Conservation (phyloP, 352 stramenopile genomes). For the Poterioochromonas sp. region DNA sequence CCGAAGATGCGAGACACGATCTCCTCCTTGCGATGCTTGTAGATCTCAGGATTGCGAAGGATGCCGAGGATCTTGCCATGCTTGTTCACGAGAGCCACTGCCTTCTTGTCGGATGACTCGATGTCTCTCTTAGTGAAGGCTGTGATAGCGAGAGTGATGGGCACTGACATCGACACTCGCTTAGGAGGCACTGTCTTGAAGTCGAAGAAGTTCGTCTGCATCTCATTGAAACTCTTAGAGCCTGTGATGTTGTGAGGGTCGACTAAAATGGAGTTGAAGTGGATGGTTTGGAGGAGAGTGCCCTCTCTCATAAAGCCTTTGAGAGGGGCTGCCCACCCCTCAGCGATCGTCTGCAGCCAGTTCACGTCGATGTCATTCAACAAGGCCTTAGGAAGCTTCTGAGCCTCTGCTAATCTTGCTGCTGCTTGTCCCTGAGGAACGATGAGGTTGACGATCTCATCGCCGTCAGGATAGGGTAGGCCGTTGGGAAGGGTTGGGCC, state of each 20-base stretch:
- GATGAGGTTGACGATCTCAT: conserved; percentile 73
- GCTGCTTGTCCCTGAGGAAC: conserved; percentile 46
- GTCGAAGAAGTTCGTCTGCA: conserved; percentile 77
- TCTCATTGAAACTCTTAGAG: conserved; percentile 62
- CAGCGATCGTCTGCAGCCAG: conserved; percentile 91
- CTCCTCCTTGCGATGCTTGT: conserved; percentile 92
- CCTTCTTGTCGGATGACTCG: conserved; percentile 48
- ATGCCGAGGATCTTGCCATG: conserved; percentile 84
- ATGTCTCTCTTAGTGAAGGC: conserved; percentile 78
- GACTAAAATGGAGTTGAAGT: conserved; percentile 91
- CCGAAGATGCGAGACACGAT: conserved; percentile 93
- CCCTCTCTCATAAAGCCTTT: conserved; percentile 94
- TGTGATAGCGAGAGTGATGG: conserved; percentile 89
- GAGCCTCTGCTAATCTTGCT: conserved; percentile 43
- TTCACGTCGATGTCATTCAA: conserved; percentile 94
- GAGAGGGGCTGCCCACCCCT: conserved; percentile 89
- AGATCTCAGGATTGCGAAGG: conserved; percentile 86
- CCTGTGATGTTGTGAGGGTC: conserved; percentile 89
- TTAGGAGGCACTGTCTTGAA: conserved; percentile 70
- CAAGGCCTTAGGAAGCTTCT: conserved; percentile 74
- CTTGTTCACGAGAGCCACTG: conserved; percentile 77
- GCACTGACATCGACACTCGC: conserved; percentile 89
- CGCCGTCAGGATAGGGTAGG: conserved; percentile 70
- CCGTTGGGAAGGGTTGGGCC: conserved; percentile 56
- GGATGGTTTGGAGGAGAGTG: conserved; percentile 86